Conservation (phyloP, 768 basidiomycete species). For the Amanita rimosa region DNA sequence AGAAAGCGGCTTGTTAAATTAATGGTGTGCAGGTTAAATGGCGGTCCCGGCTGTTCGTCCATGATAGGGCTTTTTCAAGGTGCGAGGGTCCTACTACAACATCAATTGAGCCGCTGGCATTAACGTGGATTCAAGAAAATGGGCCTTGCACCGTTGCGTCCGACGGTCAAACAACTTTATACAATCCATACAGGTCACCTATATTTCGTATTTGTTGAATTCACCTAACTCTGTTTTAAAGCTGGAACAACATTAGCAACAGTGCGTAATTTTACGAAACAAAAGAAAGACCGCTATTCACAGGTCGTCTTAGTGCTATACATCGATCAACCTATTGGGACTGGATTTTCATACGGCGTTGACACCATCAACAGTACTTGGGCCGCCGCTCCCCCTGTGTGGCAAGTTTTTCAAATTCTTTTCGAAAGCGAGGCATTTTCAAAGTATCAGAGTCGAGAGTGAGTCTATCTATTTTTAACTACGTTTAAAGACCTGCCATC, state of each 20-base stretch:
- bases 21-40: conserved; percentile 31
- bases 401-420: conserved; percentile 53
- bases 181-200: conserved; percentile 54
- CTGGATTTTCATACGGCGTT: conserved; percentile 51
- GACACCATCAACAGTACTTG: conserved; percentile 46
- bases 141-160: conserved; percentile 52
- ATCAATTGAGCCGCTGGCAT: background rate
- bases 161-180: conserved; percentile 38
- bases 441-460: conserved; percentile 44
- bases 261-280: conserved; percentile 24
- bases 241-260: conserved; percentile 63
- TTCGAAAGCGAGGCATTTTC: conserved; percentile 46
- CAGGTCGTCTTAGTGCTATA: conserved; percentile 40
- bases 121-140: conserved; percentile 30
- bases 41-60: conserved; percentile 52
- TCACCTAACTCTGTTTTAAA: conserved; percentile 10
- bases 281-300: background rate
- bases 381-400: conserved; percentile 43
- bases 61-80: conserved; percentile 54
- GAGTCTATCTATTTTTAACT: conserved; percentile 29
- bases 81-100: background rate
- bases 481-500: background rate
- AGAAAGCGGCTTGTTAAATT: background rate
- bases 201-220: background rate
- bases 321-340: conserved; percentile 59